Evolutionary conservation across 169 alveolate genomes (phyloP), one percentile per base, ranked within the genome.

Genomic region (Ichthyophthirius multifiliis): DNA sequence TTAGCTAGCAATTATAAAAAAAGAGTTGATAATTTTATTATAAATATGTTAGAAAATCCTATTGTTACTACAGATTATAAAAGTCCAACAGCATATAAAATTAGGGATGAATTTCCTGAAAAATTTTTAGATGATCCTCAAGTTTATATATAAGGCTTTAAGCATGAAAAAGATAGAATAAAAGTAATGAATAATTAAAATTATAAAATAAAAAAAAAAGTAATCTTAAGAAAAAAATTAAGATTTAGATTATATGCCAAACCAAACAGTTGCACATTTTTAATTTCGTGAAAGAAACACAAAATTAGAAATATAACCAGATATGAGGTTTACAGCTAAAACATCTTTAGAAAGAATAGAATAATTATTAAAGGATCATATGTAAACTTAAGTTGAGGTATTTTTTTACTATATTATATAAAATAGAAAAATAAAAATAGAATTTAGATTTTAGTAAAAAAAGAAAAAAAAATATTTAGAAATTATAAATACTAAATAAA

Each of bases 241-340:
- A 46, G 82, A 81, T 73, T 74, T 81, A 44, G 86, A 81, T 63
- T 81, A 71, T 63, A 46, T 81, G 39, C 86, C 86, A n/a, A 81
- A 81, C 64, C 5, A 48, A 34, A 23, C 35, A 20, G 86, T 81
- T 18, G 86, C 86, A 35, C 55, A 48, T 48, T 47, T 71, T 55
- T 15, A 41, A 45, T 81, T 71, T 55, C 45, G 86, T 39, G 82
- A 48, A 15, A 67, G 86, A 27, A 46, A 48, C 30, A 65, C 67
- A 30, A 43, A 65, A 1, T 71, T 71, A 43, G 86, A 81, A 23
- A 73, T 81, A 6, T 44, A 81, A 81, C 55, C 74, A 5, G 86
- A 81, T 35, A 62, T 81, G 48, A 48, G 80, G 55, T 81, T 65
- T 39, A 81, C 73, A 20, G 80, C 76, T 37, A 81, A 81, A 37